These are phyloP conservation scores for Bocquillonia castaneifolia DNA, from an alignment of 441 rosid genomes.

Conservation along the genomic window DNA sequence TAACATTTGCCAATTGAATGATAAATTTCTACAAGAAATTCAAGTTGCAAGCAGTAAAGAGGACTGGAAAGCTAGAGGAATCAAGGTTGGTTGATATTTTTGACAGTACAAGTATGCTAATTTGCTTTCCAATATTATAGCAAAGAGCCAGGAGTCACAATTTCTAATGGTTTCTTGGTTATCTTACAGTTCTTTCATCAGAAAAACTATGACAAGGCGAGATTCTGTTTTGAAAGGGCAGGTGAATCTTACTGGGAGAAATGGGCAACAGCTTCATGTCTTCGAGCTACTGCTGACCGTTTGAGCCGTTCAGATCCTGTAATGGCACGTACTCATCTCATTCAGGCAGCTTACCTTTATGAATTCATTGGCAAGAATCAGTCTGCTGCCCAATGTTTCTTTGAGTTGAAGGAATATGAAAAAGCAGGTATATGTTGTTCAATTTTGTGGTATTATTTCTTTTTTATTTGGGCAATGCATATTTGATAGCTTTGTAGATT, in stretches of 20 bases:
- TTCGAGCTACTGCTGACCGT: constrained; percentile 33
- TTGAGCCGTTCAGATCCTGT: constrained; percentile 28
- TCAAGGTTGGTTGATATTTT: constrained; percentile 30
- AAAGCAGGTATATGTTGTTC: constrained; percentile 34
- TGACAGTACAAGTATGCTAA: background rate
- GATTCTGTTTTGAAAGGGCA: constrained; percentile 47
- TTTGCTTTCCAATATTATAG: background rate
- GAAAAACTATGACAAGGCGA: constrained; percentile 43
- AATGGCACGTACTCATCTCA: constrained; percentile 27
- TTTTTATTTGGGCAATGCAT: no score
- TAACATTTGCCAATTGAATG: constrained; percentile 31
- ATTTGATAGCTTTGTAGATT: background rate
- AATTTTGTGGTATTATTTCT: background rate
- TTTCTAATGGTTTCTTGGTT: background rate
- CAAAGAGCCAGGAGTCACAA: background rate
- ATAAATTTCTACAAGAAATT: constrained; percentile 36
- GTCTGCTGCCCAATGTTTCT: constrained; percentile 41
- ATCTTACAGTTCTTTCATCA: constrained; percentile 38
- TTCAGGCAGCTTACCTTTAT: constrained; percentile 45
- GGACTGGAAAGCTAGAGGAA: constrained; percentile 47
- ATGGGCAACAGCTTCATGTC: constrained; percentile 34
- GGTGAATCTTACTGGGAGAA: constrained; percentile 34
- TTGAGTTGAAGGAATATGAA: constrained; percentile 35
- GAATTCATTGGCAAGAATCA: constrained; percentile 43
- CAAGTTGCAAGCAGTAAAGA: constrained; percentile 43